Evolutionary conservation across 2,329 filamentous ascomycete genomes (phyloP), one percentile per base, ranked within the genome.

Genomic region (Arthrobotrys pseudoclavata): DNA sequence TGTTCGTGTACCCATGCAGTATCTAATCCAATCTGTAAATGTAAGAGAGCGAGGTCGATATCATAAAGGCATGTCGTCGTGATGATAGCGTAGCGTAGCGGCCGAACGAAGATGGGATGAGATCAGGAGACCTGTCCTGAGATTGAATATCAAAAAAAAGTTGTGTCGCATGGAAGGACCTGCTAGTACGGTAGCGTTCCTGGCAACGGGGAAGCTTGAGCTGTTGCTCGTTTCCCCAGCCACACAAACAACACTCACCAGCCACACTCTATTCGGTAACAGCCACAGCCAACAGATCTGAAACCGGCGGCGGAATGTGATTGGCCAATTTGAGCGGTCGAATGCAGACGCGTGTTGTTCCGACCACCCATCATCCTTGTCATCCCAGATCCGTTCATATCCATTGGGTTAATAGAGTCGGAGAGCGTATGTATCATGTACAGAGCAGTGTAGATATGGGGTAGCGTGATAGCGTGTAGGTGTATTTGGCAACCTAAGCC

Each of bases 111-210:
- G 9, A 24, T 15, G 29, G 6, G 10, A 40, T 40, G 37, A n/a
- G 29, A 50, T 29, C 61, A 64, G 61, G 61, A 64, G 61, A 64
- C 61, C 61, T 48, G 61, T 64, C 61, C 61, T 64, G 61, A 63
- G 42, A 45, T 31, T 18, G 26, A 20, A 13, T 22, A 15, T 40
- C 7, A n/a, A n/a, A 13, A 15, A 18, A 4, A 31, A 22, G 18
- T 63, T 45, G 60, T 50, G 69, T 72, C 60, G 60, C 60, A 72
- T 66, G 60, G 48, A 70, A 48, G 68, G 57, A 29, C 68, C 29
- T 50, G 24, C 18, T 6, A 9, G 0, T 26, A 5, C 45, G 20
- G 6, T 13, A 40, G 34, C 12, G 10, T 45, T 40, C 37, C 37
- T 40, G 42, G 42, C 15, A 45, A 45, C 42, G 4, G 24, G 18